Conservation (phyloP, 805 yeast genomes). For the Nakazawaea pomicola region DNA sequence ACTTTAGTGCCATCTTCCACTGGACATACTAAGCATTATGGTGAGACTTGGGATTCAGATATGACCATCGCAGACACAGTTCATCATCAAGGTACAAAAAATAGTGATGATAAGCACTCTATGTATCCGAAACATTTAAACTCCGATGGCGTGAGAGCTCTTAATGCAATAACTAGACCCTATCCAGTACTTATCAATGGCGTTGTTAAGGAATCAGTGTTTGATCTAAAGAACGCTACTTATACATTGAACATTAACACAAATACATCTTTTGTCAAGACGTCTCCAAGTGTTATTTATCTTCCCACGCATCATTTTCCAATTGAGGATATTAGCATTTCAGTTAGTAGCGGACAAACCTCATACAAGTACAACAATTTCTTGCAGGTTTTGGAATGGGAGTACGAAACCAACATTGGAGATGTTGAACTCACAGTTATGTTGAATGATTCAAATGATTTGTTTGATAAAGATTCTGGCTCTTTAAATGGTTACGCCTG, state of each 20-base stretch:
- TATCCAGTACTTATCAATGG: constrained; percentile 66
- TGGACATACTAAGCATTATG: constrained; percentile 14
- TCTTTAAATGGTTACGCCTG: constrained; percentile 31
- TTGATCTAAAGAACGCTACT: constrained; percentile 44
- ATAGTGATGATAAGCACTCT: too few species aligned
- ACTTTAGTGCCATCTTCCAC: not conserved
- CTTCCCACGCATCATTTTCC: constrained; percentile 73
- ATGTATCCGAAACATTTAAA: too few species aligned
- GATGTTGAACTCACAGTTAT: constrained; percentile 19
- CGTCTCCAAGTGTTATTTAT: constrained; percentile 53
- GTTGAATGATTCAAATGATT: constrained; percentile 11
- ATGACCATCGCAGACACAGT: not conserved
- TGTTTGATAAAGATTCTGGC: constrained; percentile 9
- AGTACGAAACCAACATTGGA: constrained; percentile 37
- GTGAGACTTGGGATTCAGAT: constrained; percentile 16
- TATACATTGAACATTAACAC: constrained; percentile 44
- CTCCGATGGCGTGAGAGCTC: constrained; percentile 67
- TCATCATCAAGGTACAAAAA: too few species aligned
- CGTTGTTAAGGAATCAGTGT: constrained; percentile 44
- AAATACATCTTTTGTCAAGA: constrained; percentile 21
- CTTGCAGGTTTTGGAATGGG: constrained; percentile 65
- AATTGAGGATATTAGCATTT: constrained; percentile 41
- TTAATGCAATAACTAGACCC: constrained; percentile 74
- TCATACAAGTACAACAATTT: constrained; percentile 44
- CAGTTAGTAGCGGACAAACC: constrained; percentile 46